Base-by-base conservation (phyloP, 306 rosid genomes). In the Vachellia collinsii region DNA sequence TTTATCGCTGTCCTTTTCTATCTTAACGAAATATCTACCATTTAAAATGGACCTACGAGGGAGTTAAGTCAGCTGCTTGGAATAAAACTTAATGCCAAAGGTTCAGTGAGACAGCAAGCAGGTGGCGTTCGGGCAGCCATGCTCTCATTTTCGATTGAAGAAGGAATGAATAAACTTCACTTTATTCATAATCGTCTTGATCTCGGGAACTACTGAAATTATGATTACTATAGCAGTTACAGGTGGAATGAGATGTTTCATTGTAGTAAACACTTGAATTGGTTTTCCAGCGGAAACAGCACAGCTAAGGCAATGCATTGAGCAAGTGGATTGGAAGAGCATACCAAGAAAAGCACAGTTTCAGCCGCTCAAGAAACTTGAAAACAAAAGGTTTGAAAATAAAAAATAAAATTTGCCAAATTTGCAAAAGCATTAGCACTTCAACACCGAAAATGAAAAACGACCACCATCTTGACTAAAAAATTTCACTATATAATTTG, bases 181-280 rank as follows among this genome's bases (percentile, higher is more conserved):
- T 47, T 29, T 29, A 36, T 71, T 8, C 76, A 70, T 7, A 46
- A 23, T 44, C 20, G 1, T 46, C 75, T 11, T 23, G 47, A 65
- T 37, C 23, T 16, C 44, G 7, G 51, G 10, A 67, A 13, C 22
- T 13, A 46, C 1, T n/a, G n/a, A 41, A 69, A 69, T 10, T 12
- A 23, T 44, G 37, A 43, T 29, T 23, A 4, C 11, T 10, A 11
- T 22, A 43, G 73, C 20, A 43, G 56, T 22, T 34, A 23, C 20
- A 43, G 4, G 73, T 17, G 72, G 36, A 68, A 68, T 11, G 50
- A 68, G 19, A 68, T 41, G 36, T n/a, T 68, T 20, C 73, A 68
- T 68, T 20, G 51, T 4, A 67, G 72, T 8, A 67, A 39, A 71
- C n/a, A 46, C 44, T 70, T 23, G 58, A 22, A 22, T 47, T 70